Base-by-base conservation (phyloP, 176 grass and related monocot species). In the Triticum turgidum region DNA sequence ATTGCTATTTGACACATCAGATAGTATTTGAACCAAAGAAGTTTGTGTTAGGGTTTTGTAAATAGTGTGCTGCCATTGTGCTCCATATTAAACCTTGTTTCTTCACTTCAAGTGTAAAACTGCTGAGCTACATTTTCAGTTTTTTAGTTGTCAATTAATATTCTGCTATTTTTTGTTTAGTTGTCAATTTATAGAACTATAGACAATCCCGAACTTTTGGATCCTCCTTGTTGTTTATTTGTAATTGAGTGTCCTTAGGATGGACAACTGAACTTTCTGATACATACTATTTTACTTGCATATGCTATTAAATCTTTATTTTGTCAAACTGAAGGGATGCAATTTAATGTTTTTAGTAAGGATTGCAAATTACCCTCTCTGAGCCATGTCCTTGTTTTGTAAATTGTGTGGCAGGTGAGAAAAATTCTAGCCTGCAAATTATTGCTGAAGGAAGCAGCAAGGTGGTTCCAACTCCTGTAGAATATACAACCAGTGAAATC, bases 401-500 rank as follows among this genome's bases (percentile, higher is more conserved):
- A 15, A 33, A 72, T 85, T 27, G 11, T 91, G 29, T 71, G 88
- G 83, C 64, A 41, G 77, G 74, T 61, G 90, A 49, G 76, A 76
- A 86, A 37, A 61, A 30, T 42, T 51, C 51, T 76, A 77, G 17
- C 47, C 56, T 22, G 18, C 85, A 65, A 70, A 58, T 86, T 42
- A 34, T 44, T 72, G 37, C 63, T 71, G 80, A 80, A 42, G 89
- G 87, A 83, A 95, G 59, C 47, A 76, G 35, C 44, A 91, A 87
- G 73, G n/a, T 80, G 25, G 77, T 78, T 34, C 59, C 61, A 80
- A 59, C 59, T 20, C 85, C 92, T 65, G 73, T 83, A 81, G 92
- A 91, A 73, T 87, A 91, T 91, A 54, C 87, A 35, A 78, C 82
- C 42, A 91, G 88, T 69, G 97, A 99, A 84, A 73, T 86, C 49